Evolutionary conservation across 2,329 filamentous ascomycete genomes (phyloP), one percentile per base, ranked within the genome.

Genomic region (Fusarium devonianum): DNA sequence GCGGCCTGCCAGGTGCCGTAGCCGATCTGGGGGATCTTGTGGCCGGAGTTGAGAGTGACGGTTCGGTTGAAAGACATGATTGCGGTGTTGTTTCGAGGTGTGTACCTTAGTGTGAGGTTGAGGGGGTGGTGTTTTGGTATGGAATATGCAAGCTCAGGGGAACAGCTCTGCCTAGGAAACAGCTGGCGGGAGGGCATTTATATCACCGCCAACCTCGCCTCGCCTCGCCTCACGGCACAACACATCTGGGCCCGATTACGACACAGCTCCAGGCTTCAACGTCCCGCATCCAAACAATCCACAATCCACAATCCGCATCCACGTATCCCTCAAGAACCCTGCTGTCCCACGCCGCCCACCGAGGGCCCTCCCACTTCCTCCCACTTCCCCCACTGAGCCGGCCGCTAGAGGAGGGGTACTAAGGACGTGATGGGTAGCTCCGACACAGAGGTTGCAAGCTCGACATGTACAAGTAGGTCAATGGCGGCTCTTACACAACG

Each of bases 1-100:
- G 79, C 75, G 22, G 85, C 83, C 69, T 88, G 86, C 85, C 85
- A 88, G 63, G 85, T 88, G 64, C 85, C 85, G 51, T 69, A 78
- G 55, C 81, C 80, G 53, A 86, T 71, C 38, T 77, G 76, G 3
- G 85, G 82, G 47, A 89, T 88, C 73, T 84, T 83, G 66, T 82
- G 80, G 59, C 87, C 86, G 44, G 81, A 79, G 74, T 80, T 85
- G 64, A 85, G 78, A 54, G 80, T 82, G 62, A 84, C 80, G 70
- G 82, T 75, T 61, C 69, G 72, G 49, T 75, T 79, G 66, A 75
- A 73, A 66, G 83, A 85, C 83, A 86, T 86, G 56, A 40, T 67
- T 56, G 55, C 36, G 18, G 38, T 38, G 32, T 18, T 49, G 22
- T 16, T 14, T 17, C 25, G 7, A 32, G 18, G 9, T 13, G 22